Base-by-base conservation (phyloP, 176 grass and related monocot species). In the Aegilops bicornis region DNA sequence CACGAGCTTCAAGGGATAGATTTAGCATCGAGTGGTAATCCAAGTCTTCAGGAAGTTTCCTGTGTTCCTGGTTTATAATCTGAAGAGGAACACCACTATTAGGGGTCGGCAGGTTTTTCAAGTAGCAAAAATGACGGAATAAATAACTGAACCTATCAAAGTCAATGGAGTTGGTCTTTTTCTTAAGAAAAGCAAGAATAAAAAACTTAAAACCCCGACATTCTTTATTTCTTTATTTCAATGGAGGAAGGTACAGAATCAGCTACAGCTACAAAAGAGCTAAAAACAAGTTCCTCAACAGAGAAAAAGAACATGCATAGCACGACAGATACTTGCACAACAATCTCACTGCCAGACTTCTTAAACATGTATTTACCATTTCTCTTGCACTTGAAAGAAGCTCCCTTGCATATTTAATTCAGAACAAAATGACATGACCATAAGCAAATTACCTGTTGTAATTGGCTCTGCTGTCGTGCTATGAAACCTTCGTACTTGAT, bases 21-120 rank as follows among this genome's bases (percentile, higher is more conserved):
- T 93, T 96, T 88, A 52, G 90, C 90, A 99, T 91, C 65, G 80
- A 93, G 43, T 99, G 85, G 85, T 99, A 99, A 91, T 99, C 97
- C 63, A 99, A 89, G 73, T 94, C 94, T 25, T 99, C 94, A 30
- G 97, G 97, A 79, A 96, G 89, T 78, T 69, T 94, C 73, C 82
- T 93, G 80, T 99, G 97, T 76, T 99, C 93, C 88, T 96, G 94
- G 88, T 91, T 99, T 89, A 99, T 68, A 87, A 99, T 96, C 97
- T 99, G 60, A 23, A 36, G 12, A 81, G 73, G 19, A 67, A 24
- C 45, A 7, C 76, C 22, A 84, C 10, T 79, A 47, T 25, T 25
- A 58, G 62, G 50, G 29, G 50, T 82, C 48, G 16, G 64, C 67
- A 63, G 8, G 1, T 19, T 61, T 77, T 58, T 69, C 25, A 69